Evolutionary conservation across 2,329 filamentous ascomycete genomes (phyloP), one percentile per base, ranked within the genome.

Genomic region (Arthrobotrys musiformis): DNA sequence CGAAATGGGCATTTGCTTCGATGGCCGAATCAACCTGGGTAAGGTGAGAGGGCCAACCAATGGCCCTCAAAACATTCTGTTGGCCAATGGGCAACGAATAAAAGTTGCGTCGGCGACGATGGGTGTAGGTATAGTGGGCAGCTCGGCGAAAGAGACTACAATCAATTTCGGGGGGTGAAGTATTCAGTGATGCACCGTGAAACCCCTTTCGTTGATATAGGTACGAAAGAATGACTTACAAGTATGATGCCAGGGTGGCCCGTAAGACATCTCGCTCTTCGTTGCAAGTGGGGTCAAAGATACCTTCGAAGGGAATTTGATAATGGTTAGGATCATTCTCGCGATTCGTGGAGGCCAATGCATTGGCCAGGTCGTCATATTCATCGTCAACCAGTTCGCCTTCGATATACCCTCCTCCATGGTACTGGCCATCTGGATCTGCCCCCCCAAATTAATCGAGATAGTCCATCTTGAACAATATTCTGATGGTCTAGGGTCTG

Each of bases 121-220:
- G 94, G 3, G 94, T 98, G 79, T 92, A 91, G 83, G 97, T 96
- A 85, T 92, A 92, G 83, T 98, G 94, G 4, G 94, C 92, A 24
- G 90, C 89, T 33, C 73, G 78, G 33, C 79, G 79, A 42, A 80
- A 80, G 40, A 72, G 40, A n/a, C 56, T 72, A 54, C 52, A 7
- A 8, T 5, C 30, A 35, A 2, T n/a, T 44, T 17, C 19, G 15
- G 37, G 9, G 2, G 28, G 9, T 22, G 17, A 9, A 30, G 26
- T 56, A 15, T 40, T 48, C 26, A 40, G 26, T n/a, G 11, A 11
- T 24, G 9, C 17, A 40, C 17, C 4, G 17, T 11, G 7, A 8
- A 52, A 33, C 9, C 9, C 7, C 19, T 37, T 22, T 11, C 11
- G 2, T 33, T n/a, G n/a, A 62, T 6, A 28, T 26, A 26, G 15